Conservation (phyloP, 208 protist species). For the Crithidia mellificae region DNA sequence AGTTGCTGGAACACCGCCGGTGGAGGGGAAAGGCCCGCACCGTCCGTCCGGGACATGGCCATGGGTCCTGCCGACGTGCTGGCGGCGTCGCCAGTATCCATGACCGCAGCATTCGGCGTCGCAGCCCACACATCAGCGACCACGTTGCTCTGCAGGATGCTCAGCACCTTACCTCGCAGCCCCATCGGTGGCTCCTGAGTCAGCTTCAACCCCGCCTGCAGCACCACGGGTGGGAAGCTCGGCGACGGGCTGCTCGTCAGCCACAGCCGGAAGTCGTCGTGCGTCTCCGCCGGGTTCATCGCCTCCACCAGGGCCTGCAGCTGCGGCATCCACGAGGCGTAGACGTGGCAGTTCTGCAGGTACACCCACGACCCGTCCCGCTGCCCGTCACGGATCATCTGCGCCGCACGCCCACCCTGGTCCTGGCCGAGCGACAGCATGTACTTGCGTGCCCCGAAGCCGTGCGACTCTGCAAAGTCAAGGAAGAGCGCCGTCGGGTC, state of each 20-base stretch:
- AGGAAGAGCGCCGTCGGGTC: conserved; percentile 93
- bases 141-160: conserved; percentile 60
- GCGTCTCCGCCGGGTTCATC: conserved; percentile 63
- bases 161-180: conserved; percentile 90
- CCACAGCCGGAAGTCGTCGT: conserved; percentile 95
- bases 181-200: conserved; percentile 96
- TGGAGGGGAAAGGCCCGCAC: no score
- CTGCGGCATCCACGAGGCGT: conserved; percentile 93
- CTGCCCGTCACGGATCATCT: conserved; percentile 84
- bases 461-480: conserved; percentile 87
- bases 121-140: conserved; percentile 70
- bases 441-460: conserved; percentile 82
- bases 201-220: conserved; percentile 95
- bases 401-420: conserved; percentile 87
- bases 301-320: conserved; percentile 90
- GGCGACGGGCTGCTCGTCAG: conserved; percentile 93
- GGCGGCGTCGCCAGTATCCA: background rate
- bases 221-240: conserved; percentile 91
- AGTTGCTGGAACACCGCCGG: conserved; percentile 56
- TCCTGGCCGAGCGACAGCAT: conserved; percentile 95
- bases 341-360: conserved; percentile 96
- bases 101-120: conserved; percentile 4
- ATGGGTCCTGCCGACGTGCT: no score
- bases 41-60: no score
- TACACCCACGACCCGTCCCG: conserved; percentile 93